phyloP scores from a whole-genome alignment of 148 eudicot genomes.

The Agrostemma githago region DNA sequence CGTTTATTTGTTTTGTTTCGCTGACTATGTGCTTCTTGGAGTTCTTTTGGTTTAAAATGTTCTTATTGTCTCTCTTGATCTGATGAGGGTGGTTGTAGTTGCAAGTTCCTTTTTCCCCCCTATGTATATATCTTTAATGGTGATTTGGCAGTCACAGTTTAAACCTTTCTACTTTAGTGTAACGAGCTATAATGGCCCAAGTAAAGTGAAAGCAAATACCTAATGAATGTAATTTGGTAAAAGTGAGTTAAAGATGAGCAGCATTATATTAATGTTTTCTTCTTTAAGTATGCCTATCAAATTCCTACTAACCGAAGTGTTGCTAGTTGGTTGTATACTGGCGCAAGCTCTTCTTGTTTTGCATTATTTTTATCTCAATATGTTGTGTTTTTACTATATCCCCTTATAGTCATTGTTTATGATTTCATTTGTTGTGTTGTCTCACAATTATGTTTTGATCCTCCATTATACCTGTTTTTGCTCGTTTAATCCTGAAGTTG shows the following conservation, averaged over 20 bases:
- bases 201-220: not conserved
- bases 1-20: not conserved
- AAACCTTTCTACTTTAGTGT: not conserved
- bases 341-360: not conserved
- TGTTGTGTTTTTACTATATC: not conserved
- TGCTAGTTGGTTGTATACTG: not conserved
- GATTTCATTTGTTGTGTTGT: not conserved
- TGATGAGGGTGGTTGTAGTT: not conserved
- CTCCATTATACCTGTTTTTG: not conserved
- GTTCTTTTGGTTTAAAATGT: not conserved
- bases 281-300: not conserved
- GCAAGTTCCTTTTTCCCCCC: not conserved
- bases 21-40: not conserved
- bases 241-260: not conserved
- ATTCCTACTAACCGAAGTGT: not conserved
- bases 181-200: not conserved
- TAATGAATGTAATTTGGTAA: not conserved
- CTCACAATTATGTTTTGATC: not conserved
- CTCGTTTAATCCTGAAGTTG: not conserved
- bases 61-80: not conserved
- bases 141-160: not conserved
- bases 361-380: not conserved
- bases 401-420: not conserved
- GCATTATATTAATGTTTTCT: not conserved
- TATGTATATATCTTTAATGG: not conserved